Base-by-base conservation (phyloP, 73 alveolate species). In the Diophrys appendiculata region DNA sequence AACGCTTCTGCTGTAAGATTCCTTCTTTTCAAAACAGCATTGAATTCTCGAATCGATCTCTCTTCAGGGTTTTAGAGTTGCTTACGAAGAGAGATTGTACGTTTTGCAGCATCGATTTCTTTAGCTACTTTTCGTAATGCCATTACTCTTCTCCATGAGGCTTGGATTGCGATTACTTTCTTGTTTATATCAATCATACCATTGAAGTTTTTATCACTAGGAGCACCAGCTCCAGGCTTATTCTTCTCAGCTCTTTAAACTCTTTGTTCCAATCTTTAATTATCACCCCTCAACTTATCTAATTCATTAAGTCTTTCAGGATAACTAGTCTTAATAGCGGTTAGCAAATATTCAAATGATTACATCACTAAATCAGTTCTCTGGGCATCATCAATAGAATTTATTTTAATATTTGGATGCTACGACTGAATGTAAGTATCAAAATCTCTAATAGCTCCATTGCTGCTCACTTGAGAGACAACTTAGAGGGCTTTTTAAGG, bases 1-100 rank as follows among this genome's bases (percentile, higher is more conserved):
- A 85, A 74, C 30, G 88, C 35, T 73, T 87, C 94, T 0, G 82
- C 82, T 3, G 91, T 87, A 32, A 87, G 56, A 5, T 87, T 82
- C 32, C 78, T 72, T 29, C 54, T 52, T 34, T 35, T 74, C 53
- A 82, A 56, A 24, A 69, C 33, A 0, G 43, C 69, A 18, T 80
- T 72, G 29, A 87, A 69, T 30, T 80, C 86, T 29, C 34, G 69
- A 30, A 86, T 27, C 18, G 84, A 74, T 8, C 68, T 23, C 68
- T 80, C 90, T 72, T 73, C 88, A 18, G 84, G 81, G 26, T 27
- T 29, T 28, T 27, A 27, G 73, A 14, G 35, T 65, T 35, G 65
- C 64, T 33, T 72, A 79, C 56, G 33, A 13, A 55, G 54, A 29
- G 60, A 68, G 30, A 2, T 72, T 54, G 23, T 27, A 33, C 30